Base-by-base conservation (phyloP, 2,329 filamentous ascomycete genomes). In the Dactylellina leptospora region DNA sequence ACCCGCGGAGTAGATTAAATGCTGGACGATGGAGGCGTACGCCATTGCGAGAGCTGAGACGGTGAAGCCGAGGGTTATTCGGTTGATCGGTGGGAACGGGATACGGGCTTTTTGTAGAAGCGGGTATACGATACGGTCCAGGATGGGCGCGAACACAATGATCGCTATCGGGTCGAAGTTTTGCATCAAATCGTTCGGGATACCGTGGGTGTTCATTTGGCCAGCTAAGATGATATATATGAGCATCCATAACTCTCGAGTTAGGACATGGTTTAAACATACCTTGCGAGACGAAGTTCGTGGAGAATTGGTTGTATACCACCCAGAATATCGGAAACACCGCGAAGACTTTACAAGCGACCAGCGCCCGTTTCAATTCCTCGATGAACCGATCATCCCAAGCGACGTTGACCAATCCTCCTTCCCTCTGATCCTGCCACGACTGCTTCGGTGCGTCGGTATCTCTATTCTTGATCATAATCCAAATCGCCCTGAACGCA, bases 361-460 rank as follows among this genome's bases (percentile, higher is more conserved):
- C 78, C 4, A 84, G 78, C 1, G 82, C 77, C 82, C 87, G 87
- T 81, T 88, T 89, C 53, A 92, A 81, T 77, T 92, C 89, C 1
- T 90, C 88, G 53, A 92, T 81, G 75, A 91, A 92, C 75, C 84
- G 83, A 76, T 91, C 87, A 59, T 89, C 85, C 87, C 89, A 91
- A 0, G 83, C 81, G 23, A 86, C 79, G 1, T 79, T 23, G 38
- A 23, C 77, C 63, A 79, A 78, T 11, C 74, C 78, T 73, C 78
- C 81, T 60, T 82, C 81, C 69, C 85, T 80, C 68, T 82, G 84
- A 16, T 82, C 82, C 62, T 87, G 86, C 82, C 85, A 87, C 3
- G 84, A 85, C 2, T 87, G 88, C 81, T 90, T 91, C 66, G 88
- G 82, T 0, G 86, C 88, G 58, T 91, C 83, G 75, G 81, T 79